These are phyloP conservation scores for Gossypium longicalyx DNA, from an alignment of 345 rosid species.

Conservation along the genomic window DNA sequence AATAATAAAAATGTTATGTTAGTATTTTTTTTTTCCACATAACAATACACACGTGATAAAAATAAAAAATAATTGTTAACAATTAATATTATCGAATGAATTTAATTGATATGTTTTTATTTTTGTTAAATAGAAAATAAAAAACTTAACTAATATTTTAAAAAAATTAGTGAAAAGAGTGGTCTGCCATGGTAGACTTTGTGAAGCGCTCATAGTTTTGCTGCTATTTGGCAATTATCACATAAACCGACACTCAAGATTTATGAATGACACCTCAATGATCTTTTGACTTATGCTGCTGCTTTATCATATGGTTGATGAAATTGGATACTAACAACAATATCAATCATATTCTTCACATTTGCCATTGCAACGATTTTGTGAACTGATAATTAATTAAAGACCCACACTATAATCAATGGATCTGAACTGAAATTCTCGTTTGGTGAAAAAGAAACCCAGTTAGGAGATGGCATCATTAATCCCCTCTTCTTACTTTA, in stretches of 20 bases:
- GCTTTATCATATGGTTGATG: conserved; percentile 1
- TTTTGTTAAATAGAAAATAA: too few species aligned
- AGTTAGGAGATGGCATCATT: background rate
- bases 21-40: too few species aligned
- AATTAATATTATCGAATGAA: too few species aligned
- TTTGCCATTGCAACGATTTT: background rate
- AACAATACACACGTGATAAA: too few species aligned
- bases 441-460: background rate
- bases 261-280: background rate
- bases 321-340: background rate
- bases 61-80: too few species aligned
- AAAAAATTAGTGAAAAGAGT: background rate
- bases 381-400: background rate
- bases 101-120: too few species aligned
- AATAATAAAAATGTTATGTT: too few species aligned
- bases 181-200: background rate
- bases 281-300: conserved; percentile 14
- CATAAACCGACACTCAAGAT: background rate
- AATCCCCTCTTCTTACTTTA: background rate
- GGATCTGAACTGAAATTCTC: background rate
- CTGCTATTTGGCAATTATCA: conserved; percentile 1
- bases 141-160: too few species aligned
- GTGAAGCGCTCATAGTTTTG: background rate
- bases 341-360: conserved; percentile 1
- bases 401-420: background rate